phyloP scores from a whole-genome alignment of 2,329 filamentous ascomycete genomes.

The Exophiala calicioides region DNA sequence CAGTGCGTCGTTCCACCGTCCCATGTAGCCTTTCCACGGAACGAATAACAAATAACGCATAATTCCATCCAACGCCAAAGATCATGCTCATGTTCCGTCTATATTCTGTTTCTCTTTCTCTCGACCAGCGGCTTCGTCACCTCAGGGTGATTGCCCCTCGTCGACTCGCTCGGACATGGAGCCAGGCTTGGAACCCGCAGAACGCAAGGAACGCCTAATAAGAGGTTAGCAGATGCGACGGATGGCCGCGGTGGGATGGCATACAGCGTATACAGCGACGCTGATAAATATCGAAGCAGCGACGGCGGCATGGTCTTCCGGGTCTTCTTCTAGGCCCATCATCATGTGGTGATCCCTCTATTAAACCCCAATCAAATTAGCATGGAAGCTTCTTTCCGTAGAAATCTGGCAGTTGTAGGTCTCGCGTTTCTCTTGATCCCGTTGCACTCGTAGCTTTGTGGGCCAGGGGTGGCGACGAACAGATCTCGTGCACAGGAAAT shows the following conservation, averaged over 20 bases:
- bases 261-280: slow-evolving; percentile 83
- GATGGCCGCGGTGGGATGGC: slow-evolving; percentile 40
- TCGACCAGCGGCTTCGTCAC: slow-evolving; percentile 42
- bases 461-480: no score
- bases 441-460: no score
- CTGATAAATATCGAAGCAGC: slow-evolving; percentile 84
- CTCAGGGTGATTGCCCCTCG: slow-evolving; percentile 77
- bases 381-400: no score
- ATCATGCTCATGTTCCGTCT: not conserved
- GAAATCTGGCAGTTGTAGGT: not conserved
- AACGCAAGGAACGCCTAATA: slow-evolving; percentile 82
- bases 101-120: slow-evolving; percentile 7
- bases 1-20: no score
- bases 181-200: slow-evolving; percentile 83
- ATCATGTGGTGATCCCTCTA: slow-evolving; percentile 75
- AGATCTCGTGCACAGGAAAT: no score
- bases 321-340: slow-evolving; percentile 71
- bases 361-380: slow-evolving; percentile 1
- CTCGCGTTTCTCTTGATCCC: no score
- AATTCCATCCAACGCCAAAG: not conserved
- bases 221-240: slow-evolving; percentile 21
- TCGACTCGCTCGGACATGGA: slow-evolving; percentile 80
- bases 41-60: not conserved
- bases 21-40: no score
- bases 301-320: slow-evolving; percentile 65